Conservation (phyloP, 140 eudicot species). For the Erigeron philadelphicus region DNA sequence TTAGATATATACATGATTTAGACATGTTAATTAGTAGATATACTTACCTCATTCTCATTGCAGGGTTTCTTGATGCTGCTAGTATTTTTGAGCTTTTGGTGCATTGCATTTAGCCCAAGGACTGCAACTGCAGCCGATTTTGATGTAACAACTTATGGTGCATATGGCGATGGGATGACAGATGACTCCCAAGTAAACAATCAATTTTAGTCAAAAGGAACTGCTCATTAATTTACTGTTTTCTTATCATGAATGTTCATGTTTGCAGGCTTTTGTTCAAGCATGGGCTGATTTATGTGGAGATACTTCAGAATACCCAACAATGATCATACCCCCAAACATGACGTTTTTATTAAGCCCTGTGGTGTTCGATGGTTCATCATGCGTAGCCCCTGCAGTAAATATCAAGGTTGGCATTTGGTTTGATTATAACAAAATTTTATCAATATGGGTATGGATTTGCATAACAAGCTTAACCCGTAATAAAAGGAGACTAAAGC, state of each 20-base stretch:
- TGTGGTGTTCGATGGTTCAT: constrained; percentile 18
- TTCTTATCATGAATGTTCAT: background rate
- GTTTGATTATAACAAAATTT: no score
- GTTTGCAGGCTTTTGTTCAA: constrained; percentile 19
- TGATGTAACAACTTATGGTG: constrained; percentile 31
- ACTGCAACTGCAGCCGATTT: constrained; percentile 15
- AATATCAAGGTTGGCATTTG: constrained; percentile 15
- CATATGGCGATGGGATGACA: constrained; percentile 28
- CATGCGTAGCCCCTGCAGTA: constrained; percentile 15
- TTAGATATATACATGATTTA: no score
- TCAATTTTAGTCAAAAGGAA: background rate
- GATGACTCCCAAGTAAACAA: constrained; percentile 15
- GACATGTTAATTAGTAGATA: no score
- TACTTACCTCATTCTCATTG: background rate
- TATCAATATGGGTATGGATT: no score
- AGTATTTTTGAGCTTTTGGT: constrained; percentile 9
- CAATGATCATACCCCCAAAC: constrained; percentile 19
- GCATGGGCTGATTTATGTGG: constrained; percentile 29
- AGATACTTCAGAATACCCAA: constrained; percentile 22
- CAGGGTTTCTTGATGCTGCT: constrained; percentile 21
- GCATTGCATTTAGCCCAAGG: constrained; percentile 1
- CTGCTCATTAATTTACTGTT: background rate
- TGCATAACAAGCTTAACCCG: no score
- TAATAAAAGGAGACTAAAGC: no score
- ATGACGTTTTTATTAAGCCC: constrained; percentile 21